Base-by-base conservation (phyloP, 352 stramenopile species). In the Nothophytophthora sp. region DNA sequence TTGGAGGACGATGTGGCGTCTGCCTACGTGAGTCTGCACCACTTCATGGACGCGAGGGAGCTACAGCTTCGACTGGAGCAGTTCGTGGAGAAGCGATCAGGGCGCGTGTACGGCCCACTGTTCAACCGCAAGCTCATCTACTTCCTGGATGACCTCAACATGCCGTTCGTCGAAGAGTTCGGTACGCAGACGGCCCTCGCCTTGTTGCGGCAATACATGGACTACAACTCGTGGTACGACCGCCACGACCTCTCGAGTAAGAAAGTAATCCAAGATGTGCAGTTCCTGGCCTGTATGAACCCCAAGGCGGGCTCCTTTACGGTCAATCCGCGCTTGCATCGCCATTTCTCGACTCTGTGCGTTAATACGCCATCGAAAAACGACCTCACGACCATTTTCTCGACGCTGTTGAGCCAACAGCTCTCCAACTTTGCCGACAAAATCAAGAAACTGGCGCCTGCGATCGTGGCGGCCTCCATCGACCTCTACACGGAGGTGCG, bases 181-280 rank as follows among this genome's bases (percentile, higher is more conserved):
- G 90, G 89, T 7, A 97, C 90, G 2, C 92, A 98, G 46, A 96
- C 91, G 0, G 73, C 91, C 0, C 74, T 97, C 6, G 90, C 88
- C 1, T 63, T 98, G 13, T 45, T 98, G 29, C 74, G 92, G 2
- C 91, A 97, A 58, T 94, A 86, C 55, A 95, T 97, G 69, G 92
- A 98, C 50, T 97, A 98, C 48, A 69, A 72, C 11, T 76, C 81
- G 16, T 97, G 90, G 90, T 98, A 93, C 47, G 92, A 98, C 50
- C 85, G 91, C 0, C 63, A 81, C 6, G 90, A 98, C 33, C 58
- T 96, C 0, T 72, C 76, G 1, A 65, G 89, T 29, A 96, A 96
- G 61, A 97, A 95, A 35, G 68, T 75, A 0, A 92, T 98, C 23
- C 69, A 95, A 13, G 92, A 98, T 28, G 75, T 95, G 4, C 88